Evolutionary conservation across 768 basidiomycete genomes (phyloP), one percentile per base, ranked within the genome.

Genomic region (Lactarius pseudohatsudake): DNA sequence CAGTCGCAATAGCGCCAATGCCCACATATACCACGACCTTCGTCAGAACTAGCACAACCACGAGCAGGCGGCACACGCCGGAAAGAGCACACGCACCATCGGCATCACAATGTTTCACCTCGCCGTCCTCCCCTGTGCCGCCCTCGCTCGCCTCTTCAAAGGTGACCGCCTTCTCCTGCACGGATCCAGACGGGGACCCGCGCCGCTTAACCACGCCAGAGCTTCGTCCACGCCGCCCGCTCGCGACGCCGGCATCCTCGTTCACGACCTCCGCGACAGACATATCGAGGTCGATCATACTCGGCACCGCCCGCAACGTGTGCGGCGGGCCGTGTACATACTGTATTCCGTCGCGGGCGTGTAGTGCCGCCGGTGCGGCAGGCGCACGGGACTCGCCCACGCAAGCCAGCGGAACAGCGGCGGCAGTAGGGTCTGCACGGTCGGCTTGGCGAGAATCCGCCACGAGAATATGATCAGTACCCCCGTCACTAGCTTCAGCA

Each of bases 311-410:
- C 62, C 85, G 85, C 56, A 95, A 76, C 1, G 76, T 80, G 67
- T 88, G 85, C 40, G 83, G 78, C 0, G 89, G 89, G 1, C 91
- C 85, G 32, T 76, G 81, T 36, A 81, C 82, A 76, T 97, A n/a
- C n/a, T n/a, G n/a, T n/a, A 97, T 71, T 95, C 94, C 72, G 94
- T 94, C 36, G 95, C 92, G 32, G 94, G 90, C 6, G 88, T 91
- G 75, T 98, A 97, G 77, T 93, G 94, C 18, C 93, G 82, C 13
- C 96, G 84, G 67, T 87, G 86, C 0, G 96, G 96, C 4, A 98
- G 84, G 9, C 80, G 80, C 72, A 92, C 83, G 45, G 85, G 80
- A 13, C 68, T 69, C 6, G 68, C 68, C 34, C 81, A 83, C 9
- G 91, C 82, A 67, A 92, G 80, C 55, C 86, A 78, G 65, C 96